Conservation (phyloP, 441 rosid species). For the Viola pubescens region DNA sequence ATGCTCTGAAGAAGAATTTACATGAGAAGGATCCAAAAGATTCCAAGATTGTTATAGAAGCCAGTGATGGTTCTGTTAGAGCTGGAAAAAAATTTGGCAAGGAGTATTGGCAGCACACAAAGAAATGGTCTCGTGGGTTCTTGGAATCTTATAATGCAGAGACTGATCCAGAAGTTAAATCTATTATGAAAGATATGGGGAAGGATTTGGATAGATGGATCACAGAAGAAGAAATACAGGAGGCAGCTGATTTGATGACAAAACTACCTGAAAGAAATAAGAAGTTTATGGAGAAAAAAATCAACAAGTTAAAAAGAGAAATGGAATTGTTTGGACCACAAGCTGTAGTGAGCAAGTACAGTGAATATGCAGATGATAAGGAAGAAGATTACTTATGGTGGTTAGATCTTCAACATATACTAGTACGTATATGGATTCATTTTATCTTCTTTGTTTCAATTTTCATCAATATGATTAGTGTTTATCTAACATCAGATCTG, state of each 20-base stretch:
- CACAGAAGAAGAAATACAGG: constrained; percentile 78
- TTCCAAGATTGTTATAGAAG: constrained; percentile 59
- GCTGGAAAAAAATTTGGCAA: constrained; percentile 76
- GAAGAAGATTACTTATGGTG: constrained; percentile 90
- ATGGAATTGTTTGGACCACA: constrained; percentile 90
- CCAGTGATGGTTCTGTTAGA: constrained; percentile 80
- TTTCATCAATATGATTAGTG: background rate
- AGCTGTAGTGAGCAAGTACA: constrained; percentile 86
- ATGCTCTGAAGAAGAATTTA: constrained; percentile 18
- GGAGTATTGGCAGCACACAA: constrained; percentile 91
- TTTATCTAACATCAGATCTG: too few relatives aligned
- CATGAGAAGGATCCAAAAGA: constrained; percentile 24
- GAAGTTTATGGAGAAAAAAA: constrained; percentile 68
- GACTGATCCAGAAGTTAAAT: constrained; percentile 75
- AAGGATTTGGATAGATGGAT: constrained; percentile 92
- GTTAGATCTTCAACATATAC: constrained; percentile 84
- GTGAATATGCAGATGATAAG: constrained; percentile 68
- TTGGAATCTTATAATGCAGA: constrained; percentile 74
- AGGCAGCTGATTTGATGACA: constrained; percentile 64
- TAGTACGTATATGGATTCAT: constrained; percentile 39
- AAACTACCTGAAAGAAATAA: constrained; percentile 54
- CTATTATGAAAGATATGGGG: constrained; percentile 76
- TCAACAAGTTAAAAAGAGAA: constrained; percentile 73
- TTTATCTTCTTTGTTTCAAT: constrained; percentile 6
- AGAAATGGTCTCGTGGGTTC: constrained; percentile 87